Base-by-base conservation (phyloP, 176 grass and related monocot genomes). In the Lolium rigidum region DNA sequence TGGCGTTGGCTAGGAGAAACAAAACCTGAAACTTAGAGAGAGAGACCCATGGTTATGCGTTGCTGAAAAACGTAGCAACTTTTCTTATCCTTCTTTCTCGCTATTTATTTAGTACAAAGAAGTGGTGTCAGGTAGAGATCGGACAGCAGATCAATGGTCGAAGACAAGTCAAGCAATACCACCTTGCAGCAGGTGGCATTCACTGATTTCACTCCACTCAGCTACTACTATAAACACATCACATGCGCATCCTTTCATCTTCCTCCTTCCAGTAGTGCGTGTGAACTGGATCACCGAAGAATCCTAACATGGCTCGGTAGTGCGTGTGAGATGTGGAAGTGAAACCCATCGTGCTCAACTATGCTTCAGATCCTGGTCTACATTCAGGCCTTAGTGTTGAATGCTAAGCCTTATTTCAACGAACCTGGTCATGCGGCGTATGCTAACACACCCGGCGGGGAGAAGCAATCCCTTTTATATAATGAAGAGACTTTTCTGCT, bases 361-460 rank as follows among this genome's bases (percentile, higher is more conserved):
- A 92, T 94, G 92, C 87, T 98, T 48, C 92, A 94, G 24, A 88
- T 98, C 22, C 78, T 98, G 26, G 90, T 95, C 35, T 98, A 94
- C 37, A 90, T 95, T 86, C 96, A 98, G 87, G 93, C 93, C 63
- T 66, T 98, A 82, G 97, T 98, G 82, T 88, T 95, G 69, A 95
- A 98, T 68, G 90, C 82, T 41, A 94, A 94, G 14, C 97, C 97
- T 73, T 95, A 94, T 60, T 98, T 98, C 59, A 98, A 95, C 70
- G 93, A 98, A 82, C 92, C 93, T 80, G 92, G 85, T 35, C 93
- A 90, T 85, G 88, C 44, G 31, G 64, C 20, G 18, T 84, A 77
- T 10, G 91, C 87, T 21, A 91, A 91, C 76, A 92, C 91, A 66
- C 68, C 91, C 80, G 25, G 69, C 15, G 95, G 93, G 4, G 95